Base-by-base conservation (phyloP, 2,329 filamentous ascomycete genomes). In the Aspergillus quadrilineatus region DNA sequence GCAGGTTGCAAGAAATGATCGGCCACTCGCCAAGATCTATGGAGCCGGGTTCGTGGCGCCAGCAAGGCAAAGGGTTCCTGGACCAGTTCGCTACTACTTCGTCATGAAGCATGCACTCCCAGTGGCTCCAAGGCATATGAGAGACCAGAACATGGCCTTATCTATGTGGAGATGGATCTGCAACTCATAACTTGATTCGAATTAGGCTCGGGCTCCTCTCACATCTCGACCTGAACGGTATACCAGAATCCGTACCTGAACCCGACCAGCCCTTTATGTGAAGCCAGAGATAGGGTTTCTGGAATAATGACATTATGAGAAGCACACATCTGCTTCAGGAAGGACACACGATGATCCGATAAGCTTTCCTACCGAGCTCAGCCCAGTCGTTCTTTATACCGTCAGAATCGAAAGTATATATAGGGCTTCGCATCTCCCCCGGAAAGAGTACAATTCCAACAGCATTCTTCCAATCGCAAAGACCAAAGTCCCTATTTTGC, bases 361-460 rank as follows among this genome's bases (percentile, higher is more conserved):
- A 57, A 53, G 44, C 29, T 34, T 10, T 34, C 22, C 26, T 12
- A 28, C 26, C 51, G 34, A 28, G 30, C 12, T 47, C 26, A 29
- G n/a, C 53, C 15, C 6, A 34, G 14, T 10, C 6, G 15, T 56
- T 41, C 26, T 45, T 47, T 53, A 49, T 46, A 34, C 4, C 32
- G 37, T 41, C 36, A 22, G n/a, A 14, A 15, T 42, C 15, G 43
- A 56, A 46, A 34, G 50, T 57, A 60, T 57, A 59, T 58, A 59
- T 12, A 59, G 48, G 36, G 26, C 34, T 34, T 26, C 39, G 12
- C 45, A 32, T 41, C 15, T 37, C 39, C 17, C 44, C 17, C n/a
- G 32, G 1, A 43, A 17, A 22, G 29, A 57, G 30, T 50, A 28
- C 26, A 43, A 22, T 37, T 12, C 30, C 49, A 53, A 15, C 44